phyloP scores from a whole-genome alignment of 2,329 filamentous ascomycete genomes.

The Dothistroma septosporum region DNA sequence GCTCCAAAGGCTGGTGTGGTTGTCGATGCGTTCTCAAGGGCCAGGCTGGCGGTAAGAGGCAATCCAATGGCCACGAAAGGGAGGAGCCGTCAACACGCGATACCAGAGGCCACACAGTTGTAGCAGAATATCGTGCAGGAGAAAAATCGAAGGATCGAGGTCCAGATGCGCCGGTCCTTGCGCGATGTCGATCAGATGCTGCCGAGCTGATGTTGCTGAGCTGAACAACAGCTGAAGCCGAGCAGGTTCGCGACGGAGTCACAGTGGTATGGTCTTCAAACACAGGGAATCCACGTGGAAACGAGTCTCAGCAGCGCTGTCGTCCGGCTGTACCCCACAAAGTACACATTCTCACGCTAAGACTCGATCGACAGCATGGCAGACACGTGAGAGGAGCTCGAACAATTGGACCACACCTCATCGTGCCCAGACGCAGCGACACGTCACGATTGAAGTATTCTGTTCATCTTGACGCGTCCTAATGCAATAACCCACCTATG shows the following conservation, averaged over 20 bases:
- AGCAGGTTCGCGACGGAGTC: not conserved
- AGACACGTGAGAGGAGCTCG: not conserved
- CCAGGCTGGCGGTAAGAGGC: not conserved
- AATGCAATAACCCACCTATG: not conserved
- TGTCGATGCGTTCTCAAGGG: not conserved
- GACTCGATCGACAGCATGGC: not conserved
- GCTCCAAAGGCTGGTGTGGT: conserved; percentile 1
- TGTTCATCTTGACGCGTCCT: not conserved
- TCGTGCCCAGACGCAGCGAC: not conserved
- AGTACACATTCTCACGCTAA: not conserved
- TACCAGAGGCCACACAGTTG: not conserved
- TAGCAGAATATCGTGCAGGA: not conserved
- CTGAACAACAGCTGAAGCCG: not conserved
- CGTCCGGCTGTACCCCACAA: not conserved
- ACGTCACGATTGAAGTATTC: not conserved
- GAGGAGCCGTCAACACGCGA: not conserved
- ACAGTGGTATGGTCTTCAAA: not conserved
- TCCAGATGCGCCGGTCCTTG: not conserved
- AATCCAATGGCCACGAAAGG: not conserved
- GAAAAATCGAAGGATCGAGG: not conserved
- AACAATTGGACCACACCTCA: not conserved
- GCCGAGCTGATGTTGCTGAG: not conserved
- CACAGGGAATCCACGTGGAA: no score
- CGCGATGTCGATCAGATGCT: not conserved
- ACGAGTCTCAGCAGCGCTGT: not conserved